phyloP scores from a whole-genome alignment of 257 asterid species.

The Penstemon newberryi region DNA sequence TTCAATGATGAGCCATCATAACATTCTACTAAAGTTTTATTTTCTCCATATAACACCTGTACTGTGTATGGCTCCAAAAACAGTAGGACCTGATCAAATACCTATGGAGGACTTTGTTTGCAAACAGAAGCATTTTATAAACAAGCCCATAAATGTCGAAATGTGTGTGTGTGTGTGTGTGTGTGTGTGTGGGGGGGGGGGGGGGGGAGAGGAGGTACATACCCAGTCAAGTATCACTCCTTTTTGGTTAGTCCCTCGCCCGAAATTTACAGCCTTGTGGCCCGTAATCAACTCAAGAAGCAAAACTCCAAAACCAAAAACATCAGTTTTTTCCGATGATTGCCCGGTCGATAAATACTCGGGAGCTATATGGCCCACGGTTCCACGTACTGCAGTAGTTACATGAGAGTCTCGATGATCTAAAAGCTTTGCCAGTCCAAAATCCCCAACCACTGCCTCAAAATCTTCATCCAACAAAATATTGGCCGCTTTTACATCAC shows the following conservation, averaged over 20 bases:
- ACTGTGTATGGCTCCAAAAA: too few relatives aligned
- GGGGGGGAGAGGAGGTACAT: background rate
- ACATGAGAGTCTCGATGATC: conserved; percentile 92
- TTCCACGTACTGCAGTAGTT: conserved; percentile 95
- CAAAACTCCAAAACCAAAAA: conserved; percentile 84
- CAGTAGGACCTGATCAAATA: too few relatives aligned
- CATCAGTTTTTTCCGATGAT: conserved; percentile 92
- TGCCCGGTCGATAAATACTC: conserved; percentile 88
- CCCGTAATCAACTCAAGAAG: conserved; percentile 91
- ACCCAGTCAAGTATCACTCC: conserved; percentile 91
- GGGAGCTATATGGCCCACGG: conserved; percentile 95
- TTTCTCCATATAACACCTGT: too few relatives aligned
- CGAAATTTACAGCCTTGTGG: conserved; percentile 86
- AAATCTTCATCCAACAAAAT: conserved; percentile 90
- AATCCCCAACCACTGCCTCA: conserved; percentile 96
- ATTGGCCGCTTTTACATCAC: conserved; percentile 96
- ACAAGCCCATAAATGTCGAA: background rate
- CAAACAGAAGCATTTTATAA: too few relatives aligned
- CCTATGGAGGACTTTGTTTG: too few relatives aligned
- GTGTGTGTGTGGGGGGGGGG: background rate
- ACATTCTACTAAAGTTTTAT: too few relatives aligned
- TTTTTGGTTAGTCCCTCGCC: conserved; percentile 75
- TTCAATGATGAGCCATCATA: too few relatives aligned
- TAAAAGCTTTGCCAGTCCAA: conserved; percentile 88
- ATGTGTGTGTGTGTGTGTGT: background rate